These are phyloP conservation scores for Solanum gandarillasii DNA, from an alignment of 257 asterid genomes.

Conservation along the genomic window DNA sequence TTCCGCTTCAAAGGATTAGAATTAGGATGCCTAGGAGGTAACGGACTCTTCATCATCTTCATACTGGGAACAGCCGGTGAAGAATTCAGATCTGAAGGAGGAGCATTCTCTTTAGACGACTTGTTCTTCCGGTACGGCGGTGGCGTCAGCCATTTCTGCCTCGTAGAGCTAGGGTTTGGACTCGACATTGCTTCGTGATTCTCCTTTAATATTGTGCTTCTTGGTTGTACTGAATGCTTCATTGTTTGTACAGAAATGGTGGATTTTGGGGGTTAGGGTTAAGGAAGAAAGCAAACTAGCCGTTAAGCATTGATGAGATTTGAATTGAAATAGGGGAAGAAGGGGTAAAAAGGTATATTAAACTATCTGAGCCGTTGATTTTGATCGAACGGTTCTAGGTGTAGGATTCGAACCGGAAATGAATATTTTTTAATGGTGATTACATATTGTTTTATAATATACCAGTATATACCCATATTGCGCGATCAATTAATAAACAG, in stretches of 20 bases:
- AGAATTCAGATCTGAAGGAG: constrained; percentile 24
- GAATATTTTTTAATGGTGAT: not conserved
- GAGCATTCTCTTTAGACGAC: constrained; percentile 69
- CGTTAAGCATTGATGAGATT: not conserved
- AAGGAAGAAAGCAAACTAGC: not conserved
- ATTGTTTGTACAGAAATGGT: constrained; percentile 5
- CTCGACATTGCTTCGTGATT: constrained; percentile 27
- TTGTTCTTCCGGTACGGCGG: constrained; percentile 46
- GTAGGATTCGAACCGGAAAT: not conserved
- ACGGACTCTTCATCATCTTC: constrained; percentile 61
- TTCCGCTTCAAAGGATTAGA: constrained; percentile 50
- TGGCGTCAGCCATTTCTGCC: constrained; percentile 25
- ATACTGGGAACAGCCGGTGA: constrained; percentile 17
- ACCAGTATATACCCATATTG: too few species aligned
- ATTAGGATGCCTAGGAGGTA: constrained; percentile 78
- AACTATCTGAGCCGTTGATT: not conserved
- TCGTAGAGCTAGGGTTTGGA: constrained; percentile 42
- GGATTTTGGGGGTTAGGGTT: not conserved
- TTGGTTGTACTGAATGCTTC: constrained; percentile 51
- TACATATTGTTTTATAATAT: too few species aligned
- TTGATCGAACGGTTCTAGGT: not conserved
- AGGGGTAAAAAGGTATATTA: not conserved
- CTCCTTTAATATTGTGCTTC: constrained; percentile 46
- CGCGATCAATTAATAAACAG: too few species aligned
- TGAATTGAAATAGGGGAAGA: not conserved